Base-by-base conservation (phyloP, 306 rosid genomes). In the Quercus glauca region DNA sequence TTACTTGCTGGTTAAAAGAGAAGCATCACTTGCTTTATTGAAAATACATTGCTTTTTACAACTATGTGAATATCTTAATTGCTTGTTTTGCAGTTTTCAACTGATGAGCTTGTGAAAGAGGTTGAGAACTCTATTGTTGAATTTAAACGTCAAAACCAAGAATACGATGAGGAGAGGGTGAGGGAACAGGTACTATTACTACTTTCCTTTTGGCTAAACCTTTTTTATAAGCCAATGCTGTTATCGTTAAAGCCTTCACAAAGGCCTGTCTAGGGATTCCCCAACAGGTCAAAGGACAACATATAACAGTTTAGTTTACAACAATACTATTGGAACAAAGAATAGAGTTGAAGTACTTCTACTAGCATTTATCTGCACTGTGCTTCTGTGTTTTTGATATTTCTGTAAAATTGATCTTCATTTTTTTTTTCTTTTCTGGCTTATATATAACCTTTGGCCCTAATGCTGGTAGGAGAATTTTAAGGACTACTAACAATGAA, bases 121-220 rank as follows among this genome's bases (percentile, higher is more conserved):
- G 99, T 95, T 63, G 98, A 90, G 87, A 92, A 92, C 82, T 95
- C 98, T 51, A 73, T 92, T 21, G 73, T 84, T 28, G 99, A 95
- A 85, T 95, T 95, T 84, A 91, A 95, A 80, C 92, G 89, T 79
- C 89, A 88, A 37, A 86, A 89, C 0, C 96, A 95, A 87, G 96
- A 95, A 79, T 92, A 92, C 20, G 98, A 95, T 2, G 97, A 92
- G 85, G 96, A 87, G 60, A 89, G 99, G 58, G 92, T 95, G 71
- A 90, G 79, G 82, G 92, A 83, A 5, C 98, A 92, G 98, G 97
- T 17, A 45, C 78, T 45, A 1, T 69, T 14, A 53, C 6, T 73
- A 21, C 74, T 61, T 25, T 45, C 7, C 2, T 69, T 81, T 65
- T 71, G 58, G 51, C 43, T 49, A 68, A 73, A 55, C 72, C 70